phyloP scores from a whole-genome alignment of 768 basidiomycete species.

The Phlebiopsis gigantea region DNA sequence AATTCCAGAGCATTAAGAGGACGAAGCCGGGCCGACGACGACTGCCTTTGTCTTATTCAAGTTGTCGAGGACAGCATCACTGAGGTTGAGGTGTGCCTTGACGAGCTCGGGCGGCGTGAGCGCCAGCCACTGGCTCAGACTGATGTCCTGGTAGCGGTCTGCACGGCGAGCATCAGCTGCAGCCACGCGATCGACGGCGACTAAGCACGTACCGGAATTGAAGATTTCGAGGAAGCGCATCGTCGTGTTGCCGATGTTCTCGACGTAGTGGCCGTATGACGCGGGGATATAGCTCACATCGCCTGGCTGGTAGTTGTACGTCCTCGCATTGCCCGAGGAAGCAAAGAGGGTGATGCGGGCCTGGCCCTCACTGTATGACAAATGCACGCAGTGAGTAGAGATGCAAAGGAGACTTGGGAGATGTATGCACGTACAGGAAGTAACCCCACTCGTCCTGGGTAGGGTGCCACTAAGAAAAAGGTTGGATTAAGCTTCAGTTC shows the following conservation, averaged over 20 bases:
- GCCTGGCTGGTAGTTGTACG: slow-evolving; percentile 38
- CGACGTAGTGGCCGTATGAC: slow-evolving; percentile 54
- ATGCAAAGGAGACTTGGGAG: background rate
- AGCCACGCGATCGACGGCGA: background rate
- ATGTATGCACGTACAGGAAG: slow-evolving; percentile 17
- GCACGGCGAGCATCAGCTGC: background rate
- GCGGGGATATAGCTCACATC: slow-evolving; percentile 19
- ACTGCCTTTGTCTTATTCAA: slow-evolving; percentile 47
- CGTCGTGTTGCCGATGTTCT: slow-evolving; percentile 59
- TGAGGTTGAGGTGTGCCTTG: slow-evolving; percentile 54
- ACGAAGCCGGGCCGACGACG: slow-evolving; percentile 32
- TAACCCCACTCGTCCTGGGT: slow-evolving; percentile 45
- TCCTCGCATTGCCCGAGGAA: slow-evolving; percentile 33
- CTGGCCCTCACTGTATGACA: slow-evolving; percentile 28
- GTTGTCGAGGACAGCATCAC: slow-evolving; percentile 42
- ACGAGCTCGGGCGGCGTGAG: slow-evolving; percentile 53
- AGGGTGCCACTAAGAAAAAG: slow-evolving; percentile 49
- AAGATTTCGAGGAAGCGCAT: slow-evolving; percentile 57
- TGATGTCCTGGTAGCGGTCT: slow-evolving; percentile 52
- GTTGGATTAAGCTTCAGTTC: slow-evolving; percentile 28
- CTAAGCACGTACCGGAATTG: slow-evolving; percentile 32
- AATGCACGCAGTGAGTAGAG: background rate
- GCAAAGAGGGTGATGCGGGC: slow-evolving; percentile 41
- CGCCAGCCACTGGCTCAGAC: slow-evolving; percentile 54
- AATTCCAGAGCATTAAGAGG: background rate